Conservation (phyloP, 2,329 filamentous ascomycete species). For the Pseudopithomyces maydicus region DNA sequence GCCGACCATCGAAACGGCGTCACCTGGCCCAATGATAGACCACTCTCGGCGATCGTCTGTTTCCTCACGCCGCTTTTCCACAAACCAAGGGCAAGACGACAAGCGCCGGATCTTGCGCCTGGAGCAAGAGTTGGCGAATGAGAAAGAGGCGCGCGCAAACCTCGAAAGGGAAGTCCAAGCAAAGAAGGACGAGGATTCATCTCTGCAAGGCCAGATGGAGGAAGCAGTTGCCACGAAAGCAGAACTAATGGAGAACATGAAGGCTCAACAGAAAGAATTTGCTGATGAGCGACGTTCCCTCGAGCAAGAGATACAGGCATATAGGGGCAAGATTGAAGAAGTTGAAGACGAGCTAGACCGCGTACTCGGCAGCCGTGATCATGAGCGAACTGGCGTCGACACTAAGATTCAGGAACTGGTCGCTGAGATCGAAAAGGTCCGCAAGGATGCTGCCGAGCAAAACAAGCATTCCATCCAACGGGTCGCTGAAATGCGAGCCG, state of each 20-base stretch:
- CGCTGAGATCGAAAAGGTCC: constrained; percentile 70
- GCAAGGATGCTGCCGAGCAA: constrained; percentile 55
- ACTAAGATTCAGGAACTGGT: constrained; percentile 71
- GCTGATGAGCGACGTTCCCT: constrained; percentile 81
- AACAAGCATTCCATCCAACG: constrained; percentile 48
- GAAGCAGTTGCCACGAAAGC: constrained; percentile 92
- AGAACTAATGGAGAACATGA: constrained; percentile 92
- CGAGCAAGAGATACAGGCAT: constrained; percentile 76
- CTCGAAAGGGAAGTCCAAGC: constrained; percentile 73
- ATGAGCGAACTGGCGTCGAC: constrained; percentile 75
- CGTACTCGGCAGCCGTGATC: constrained; percentile 79
- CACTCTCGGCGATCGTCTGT: constrained; percentile 64
- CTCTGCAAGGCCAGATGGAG: constrained; percentile 72
- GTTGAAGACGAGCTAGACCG: constrained; percentile 91
- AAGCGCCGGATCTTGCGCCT: constrained; percentile 69
- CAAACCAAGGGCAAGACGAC: constrained; percentile 64
- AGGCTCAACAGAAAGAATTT: constrained; percentile 88
- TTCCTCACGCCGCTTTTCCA: constrained; percentile 65
- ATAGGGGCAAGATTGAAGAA: constrained; percentile 81
- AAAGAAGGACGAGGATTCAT: constrained; percentile 60
- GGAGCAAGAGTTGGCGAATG: constrained; percentile 76
- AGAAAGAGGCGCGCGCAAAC: constrained; percentile 69
- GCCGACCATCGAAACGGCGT: constrained; percentile 40
- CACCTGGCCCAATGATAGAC: constrained; percentile 47
- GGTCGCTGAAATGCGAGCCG: constrained; percentile 59